A percentile compares a stretch with the other conserved stretches of the same genome.
phyloP scores from a whole-genome alignment of 2,329 filamentous ascomycete genomes.

The Didymella pomorum region DNA sequence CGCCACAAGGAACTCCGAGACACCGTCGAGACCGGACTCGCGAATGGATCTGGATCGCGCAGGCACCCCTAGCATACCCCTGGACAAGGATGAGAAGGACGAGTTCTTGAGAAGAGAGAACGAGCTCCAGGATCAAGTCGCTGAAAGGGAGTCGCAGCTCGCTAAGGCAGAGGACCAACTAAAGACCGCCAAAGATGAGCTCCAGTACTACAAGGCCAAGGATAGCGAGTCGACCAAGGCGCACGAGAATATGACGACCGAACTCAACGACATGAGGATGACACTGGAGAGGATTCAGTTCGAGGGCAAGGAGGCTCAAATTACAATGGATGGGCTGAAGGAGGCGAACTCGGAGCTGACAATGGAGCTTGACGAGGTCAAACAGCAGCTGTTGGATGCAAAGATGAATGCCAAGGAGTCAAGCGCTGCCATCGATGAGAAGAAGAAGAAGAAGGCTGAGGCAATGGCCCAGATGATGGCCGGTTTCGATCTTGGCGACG shows the following conservation, averaged over 20 bases:
- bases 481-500: conserved; percentile 90
- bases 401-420: conserved; percentile 97
- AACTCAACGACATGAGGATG: conserved; percentile 95
- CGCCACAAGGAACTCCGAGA: conserved; percentile 55
- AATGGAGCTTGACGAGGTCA: conserved; percentile 88
- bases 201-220: conserved; percentile 84
- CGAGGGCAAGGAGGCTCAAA: conserved; percentile 94
- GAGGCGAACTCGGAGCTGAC: conserved; percentile 95
- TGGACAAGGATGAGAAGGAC: conserved; percentile 96
- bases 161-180: conserved; percentile 81
- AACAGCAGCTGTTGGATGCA: conserved; percentile 93
- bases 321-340: conserved; percentile 97
- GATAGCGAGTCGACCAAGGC: conserved; percentile 84
- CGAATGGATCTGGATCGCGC: conserved; percentile 77
- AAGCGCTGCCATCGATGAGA: conserved; percentile 88
- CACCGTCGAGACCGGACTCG: conserved; percentile 66
- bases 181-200: conserved; percentile 84
- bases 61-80: conserved; percentile 82
- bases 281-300: conserved; percentile 94
- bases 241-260: conserved; percentile 84
- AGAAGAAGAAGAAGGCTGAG: conserved; percentile 98
- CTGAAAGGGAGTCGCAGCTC: conserved; percentile 87
- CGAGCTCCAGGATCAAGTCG: conserved; percentile 93
- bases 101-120: conserved; percentile 96
- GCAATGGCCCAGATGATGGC: conserved; percentile 99